A percentile compares a stretch with the other conserved stretches of the same genome.
Evolutionary conservation across 345 rosid genomes (phyloP).

Genomic region (Euphorbia pulcherrima): DNA sequence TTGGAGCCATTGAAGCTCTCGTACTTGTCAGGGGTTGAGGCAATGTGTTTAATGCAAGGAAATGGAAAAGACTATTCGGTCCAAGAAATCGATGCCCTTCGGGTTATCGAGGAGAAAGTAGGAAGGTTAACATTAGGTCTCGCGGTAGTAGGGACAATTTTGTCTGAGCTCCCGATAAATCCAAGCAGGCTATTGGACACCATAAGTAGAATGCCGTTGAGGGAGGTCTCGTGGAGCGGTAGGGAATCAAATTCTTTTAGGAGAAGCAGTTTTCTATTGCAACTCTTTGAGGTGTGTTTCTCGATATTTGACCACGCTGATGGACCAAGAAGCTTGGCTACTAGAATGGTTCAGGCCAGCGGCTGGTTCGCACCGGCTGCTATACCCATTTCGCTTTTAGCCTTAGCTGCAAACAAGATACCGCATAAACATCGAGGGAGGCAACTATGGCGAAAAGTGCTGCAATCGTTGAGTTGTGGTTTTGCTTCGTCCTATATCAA

Average conservation of each 20-base stretch:
- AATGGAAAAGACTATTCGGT: conserved; percentile 53
- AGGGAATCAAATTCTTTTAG: conserved; percentile 44
- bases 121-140: conserved; percentile 78
- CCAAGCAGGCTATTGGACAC: conserved; percentile 89
- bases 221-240: conserved; percentile 59
- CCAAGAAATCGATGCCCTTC: conserved; percentile 65
- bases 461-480: conserved; percentile 63
- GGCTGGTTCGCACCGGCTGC: conserved; percentile 93
- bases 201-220: conserved; percentile 71
- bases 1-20: conserved; percentile 79
- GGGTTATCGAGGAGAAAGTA: conserved; percentile 75
- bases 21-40: conserved; percentile 78
- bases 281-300: conserved; percentile 90
- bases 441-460: conserved; percentile 48
- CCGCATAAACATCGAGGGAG: conserved; percentile 63
- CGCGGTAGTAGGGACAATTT: conserved; percentile 69
- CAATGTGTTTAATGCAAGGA: conserved; percentile 82
- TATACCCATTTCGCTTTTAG: conserved; percentile 61
- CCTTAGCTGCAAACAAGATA: conserved; percentile 71
- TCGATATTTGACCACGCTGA: conserved; percentile 92
- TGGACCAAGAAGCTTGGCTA: conserved; percentile 85
- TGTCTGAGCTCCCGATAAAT: conserved; percentile 83
- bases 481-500: conserved; percentile 54
- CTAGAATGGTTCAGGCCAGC: conserved; percentile 79
- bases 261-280: conserved; percentile 60